Evolutionary conservation across 129 eudicot genomes (phyloP), one percentile per base, ranked within the genome.

Genomic region (Deinandra increscens): DNA sequence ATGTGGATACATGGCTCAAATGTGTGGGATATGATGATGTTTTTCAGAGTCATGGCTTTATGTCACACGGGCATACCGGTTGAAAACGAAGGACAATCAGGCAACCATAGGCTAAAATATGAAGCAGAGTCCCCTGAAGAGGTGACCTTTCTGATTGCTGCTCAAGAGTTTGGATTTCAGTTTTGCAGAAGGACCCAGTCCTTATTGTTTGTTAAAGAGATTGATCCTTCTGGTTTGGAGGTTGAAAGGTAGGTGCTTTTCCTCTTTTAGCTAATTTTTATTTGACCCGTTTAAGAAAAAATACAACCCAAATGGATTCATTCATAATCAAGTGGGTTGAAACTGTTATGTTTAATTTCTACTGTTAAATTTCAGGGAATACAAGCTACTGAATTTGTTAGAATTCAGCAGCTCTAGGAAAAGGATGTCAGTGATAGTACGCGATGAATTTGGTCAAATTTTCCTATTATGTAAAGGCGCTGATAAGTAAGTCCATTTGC

Each of bases 51-150:
- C 66, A 80, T 83, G 87, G 80, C 84, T 42, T 56, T 83, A 43
- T 83, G 87, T 76, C 87, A 83, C 49, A 80, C 87, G 0, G 87
- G 87, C 13, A 83, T 83, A 73, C 87, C 87, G 0, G 66, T 83
- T 18, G 87, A 83, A 72, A 72, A 80, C 33, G 79, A 53, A 49
- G 72, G 66, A 55, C 66, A 41, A 72, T 20, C 46, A 17, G 73
- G 44, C 6, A 68, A 23, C 44, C 17, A 66, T 72, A 80, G 73
- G 41, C 66, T 80, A n/a, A 76, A 58, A 45, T 83, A 83, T 33
- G 84, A 83, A 77, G 87, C 87, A 10, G 87, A 83, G 74, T 83
- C 87, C 45, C 87, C 87, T 7, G 87, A 83, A 73, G 87, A 83
- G 69, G 87, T 83, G 23, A 80, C 82, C 11, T 83, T 83, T 59